Evolutionary conservation across 108 stramenopile genomes (phyloP).

Genomic region (Nitzschia sp.): DNA sequence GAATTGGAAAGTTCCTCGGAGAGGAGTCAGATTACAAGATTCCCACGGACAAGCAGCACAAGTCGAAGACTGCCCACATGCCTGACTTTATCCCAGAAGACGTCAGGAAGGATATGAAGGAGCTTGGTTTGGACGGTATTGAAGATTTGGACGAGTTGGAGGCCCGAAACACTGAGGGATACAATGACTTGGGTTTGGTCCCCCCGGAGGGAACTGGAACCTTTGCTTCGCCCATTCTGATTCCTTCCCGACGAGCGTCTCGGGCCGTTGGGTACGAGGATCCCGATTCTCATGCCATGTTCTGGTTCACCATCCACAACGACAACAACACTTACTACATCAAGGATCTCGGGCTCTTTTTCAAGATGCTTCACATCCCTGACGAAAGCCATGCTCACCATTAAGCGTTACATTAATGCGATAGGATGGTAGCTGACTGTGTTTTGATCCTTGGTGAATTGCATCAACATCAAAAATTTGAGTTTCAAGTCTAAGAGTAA

Average conservation of each 20-base stretch:
- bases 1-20: constrained; percentile 79
- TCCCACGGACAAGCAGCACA: constrained; percentile 78
- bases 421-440: not conserved
- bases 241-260: constrained; percentile 73
- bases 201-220: constrained; percentile 87
- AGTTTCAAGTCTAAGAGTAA: not conserved
- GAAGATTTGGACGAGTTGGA: constrained; percentile 88
- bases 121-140: constrained; percentile 79
- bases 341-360: constrained; percentile 88
- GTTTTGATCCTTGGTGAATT: no score
- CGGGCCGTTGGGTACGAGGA: constrained; percentile 88
- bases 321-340: constrained; percentile 90
- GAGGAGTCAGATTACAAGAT: constrained; percentile 85
- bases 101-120: constrained; percentile 85
- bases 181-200: constrained; percentile 86
- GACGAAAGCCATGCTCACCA: constrained; percentile 64
- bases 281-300: constrained; percentile 83
- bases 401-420: constrained; percentile 9
- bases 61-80: constrained; percentile 55
- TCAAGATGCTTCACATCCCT: constrained; percentile 92
- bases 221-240: constrained; percentile 83
- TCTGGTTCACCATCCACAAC: constrained; percentile 94
- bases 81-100: constrained; percentile 71
- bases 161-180: constrained; percentile 82
- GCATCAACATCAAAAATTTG: not conserved